These are phyloP conservation scores for Phytopythium sindhum DNA, from an alignment of 352 stramenopile genomes.

Conservation along the genomic window DNA sequence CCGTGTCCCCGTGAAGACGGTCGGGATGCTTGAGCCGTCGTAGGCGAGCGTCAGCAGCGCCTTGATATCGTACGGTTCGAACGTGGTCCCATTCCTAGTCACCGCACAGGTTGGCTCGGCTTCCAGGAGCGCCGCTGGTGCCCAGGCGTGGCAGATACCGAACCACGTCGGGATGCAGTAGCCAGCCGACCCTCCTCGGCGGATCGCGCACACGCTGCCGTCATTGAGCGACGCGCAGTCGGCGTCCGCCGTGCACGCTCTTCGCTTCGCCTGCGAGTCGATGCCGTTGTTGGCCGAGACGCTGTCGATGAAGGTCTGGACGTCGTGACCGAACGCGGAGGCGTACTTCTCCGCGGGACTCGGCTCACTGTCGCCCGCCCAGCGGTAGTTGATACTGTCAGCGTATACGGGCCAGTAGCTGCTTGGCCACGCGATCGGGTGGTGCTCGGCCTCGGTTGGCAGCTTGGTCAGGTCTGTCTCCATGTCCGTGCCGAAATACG, in stretches of 20 bases:
- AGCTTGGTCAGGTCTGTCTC: conserved; percentile 52
- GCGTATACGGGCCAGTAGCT: conserved; percentile 69
- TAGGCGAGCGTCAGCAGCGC: conserved; percentile 47
- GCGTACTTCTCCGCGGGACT: conserved; percentile 57
- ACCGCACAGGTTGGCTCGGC: conserved; percentile 43
- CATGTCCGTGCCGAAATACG: conserved; percentile 40
- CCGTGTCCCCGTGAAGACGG: conserved; percentile 49
- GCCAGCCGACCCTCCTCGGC: conserved; percentile 18
- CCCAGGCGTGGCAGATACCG: conserved; percentile 62
- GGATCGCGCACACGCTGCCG: conserved; percentile 41
- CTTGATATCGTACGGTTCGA: conserved; percentile 62
- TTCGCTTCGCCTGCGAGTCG: conserved; percentile 31
- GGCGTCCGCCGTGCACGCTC: conserved; percentile 19
- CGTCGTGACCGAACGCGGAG: conserved; percentile 40
- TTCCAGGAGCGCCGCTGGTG: conserved; percentile 47
- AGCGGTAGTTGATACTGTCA: conserved; percentile 64
- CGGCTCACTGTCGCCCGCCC: conserved; percentile 23
- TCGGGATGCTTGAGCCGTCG: conserved; percentile 45
- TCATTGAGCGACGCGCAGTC: conserved; percentile 37
- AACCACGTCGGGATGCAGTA: conserved; percentile 61
- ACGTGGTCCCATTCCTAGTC: conserved; percentile 43
- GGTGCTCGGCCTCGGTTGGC: conserved; percentile 32
- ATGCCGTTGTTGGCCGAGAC: conserved; percentile 48
- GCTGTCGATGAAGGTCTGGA: conserved; percentile 31
- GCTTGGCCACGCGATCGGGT: conserved; percentile 54